A percentile compares a stretch with the other conserved stretches of the same genome.
phyloP scores from a whole-genome alignment of 2,329 filamentous ascomycete species.

The Aspergillus aculeatinus region DNA sequence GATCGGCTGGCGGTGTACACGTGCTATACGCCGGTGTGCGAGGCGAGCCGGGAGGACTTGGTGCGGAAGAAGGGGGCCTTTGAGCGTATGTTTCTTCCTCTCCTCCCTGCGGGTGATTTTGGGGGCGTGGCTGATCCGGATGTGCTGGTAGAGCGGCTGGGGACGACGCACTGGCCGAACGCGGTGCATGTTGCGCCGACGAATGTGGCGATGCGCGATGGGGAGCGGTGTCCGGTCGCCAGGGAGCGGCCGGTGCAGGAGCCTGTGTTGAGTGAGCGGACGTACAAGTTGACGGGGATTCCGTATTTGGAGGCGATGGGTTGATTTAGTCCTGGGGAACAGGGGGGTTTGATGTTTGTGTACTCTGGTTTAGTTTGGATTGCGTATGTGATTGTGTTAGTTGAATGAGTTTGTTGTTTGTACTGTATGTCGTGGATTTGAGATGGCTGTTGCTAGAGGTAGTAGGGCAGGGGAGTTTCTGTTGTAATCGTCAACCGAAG shows the following conservation, averaged over 20 bases:
- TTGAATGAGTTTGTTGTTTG: no score
- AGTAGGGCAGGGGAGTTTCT: no score
- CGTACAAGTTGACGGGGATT: constrained; percentile 50
- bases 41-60: constrained; percentile 44
- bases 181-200: constrained; percentile 22
- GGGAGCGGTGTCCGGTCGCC: constrained; percentile 27
- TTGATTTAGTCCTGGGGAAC: no score
- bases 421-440: no score
- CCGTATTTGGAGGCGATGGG: constrained; percentile 35
- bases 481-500: no score
- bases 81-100: constrained; percentile 23
- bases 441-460: no score
- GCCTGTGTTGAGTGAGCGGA: constrained; percentile 42
- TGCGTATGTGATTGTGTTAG: no score
- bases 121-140: background rate
- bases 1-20: constrained; percentile 42
- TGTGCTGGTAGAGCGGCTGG: constrained; percentile 21
- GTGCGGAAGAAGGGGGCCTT: constrained; percentile 45
- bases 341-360: no score
- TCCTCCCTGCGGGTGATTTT: background rate
- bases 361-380: no score
- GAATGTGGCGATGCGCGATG: constrained; percentile 24
- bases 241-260: constrained; percentile 42
- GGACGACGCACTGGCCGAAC: constrained; percentile 45
- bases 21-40: constrained; percentile 43